Conservation (phyloP, 1,139 yeast species). For the Taphrina sp. region DNA sequence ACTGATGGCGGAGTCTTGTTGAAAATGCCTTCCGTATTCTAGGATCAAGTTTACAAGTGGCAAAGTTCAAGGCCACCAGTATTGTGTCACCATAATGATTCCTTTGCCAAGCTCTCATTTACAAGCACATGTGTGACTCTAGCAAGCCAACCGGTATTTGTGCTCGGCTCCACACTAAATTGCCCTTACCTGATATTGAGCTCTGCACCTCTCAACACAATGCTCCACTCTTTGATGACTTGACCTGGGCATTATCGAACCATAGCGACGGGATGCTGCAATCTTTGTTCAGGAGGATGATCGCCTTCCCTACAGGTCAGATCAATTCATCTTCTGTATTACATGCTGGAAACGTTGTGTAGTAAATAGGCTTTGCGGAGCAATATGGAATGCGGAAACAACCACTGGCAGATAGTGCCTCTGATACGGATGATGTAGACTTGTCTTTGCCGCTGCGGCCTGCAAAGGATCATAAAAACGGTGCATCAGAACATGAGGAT, state of each 20-base stretch:
- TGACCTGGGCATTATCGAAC: background rate
- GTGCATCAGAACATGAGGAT: background rate
- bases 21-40: conserved; percentile 36
- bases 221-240: background rate
- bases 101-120: background rate
- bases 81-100: background rate
- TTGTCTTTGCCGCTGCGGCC: background rate
- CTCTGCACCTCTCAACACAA: background rate
- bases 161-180: background rate
- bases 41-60: background rate
- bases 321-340: background rate
- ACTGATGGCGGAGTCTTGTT: conserved; percentile 38
- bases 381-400: background rate
- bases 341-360: background rate
- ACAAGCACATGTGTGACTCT: background rate
- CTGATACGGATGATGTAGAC: conserved; percentile 12
- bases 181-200: background rate
- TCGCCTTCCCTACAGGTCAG: background rate
- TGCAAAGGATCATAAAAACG: background rate
- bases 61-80: background rate
- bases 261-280: background rate
- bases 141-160: background rate
- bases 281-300: background rate
- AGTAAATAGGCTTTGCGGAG: background rate
- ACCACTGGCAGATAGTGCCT: too few relatives aligned